phyloP scores from a whole-genome alignment of 257 asterid species.

The Oldenlandia corymbosa region DNA sequence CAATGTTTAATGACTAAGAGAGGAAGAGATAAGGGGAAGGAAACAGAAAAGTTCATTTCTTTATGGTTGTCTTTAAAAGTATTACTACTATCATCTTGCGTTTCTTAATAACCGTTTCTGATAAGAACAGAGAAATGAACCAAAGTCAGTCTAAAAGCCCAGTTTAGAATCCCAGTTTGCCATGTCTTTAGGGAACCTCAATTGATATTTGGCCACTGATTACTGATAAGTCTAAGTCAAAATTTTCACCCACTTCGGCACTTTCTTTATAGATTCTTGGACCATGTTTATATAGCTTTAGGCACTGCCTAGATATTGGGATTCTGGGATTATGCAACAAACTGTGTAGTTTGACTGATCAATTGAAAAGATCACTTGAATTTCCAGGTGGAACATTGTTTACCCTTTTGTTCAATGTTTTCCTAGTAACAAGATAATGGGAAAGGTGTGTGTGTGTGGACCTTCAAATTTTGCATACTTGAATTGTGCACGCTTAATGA shows the following conservation, averaged over 20 bases:
- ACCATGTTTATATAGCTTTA: neutral
- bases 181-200: conserved; percentile 6
- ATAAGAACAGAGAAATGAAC: neutral
- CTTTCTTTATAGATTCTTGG: no score
- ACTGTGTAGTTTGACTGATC: neutral
- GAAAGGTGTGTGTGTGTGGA: neutral
- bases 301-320: neutral
- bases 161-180: conserved; percentile 2
- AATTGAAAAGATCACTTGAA: no score
- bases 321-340: neutral
- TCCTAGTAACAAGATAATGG: no score
- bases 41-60: neutral
- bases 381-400: neutral
- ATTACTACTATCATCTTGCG: no score
- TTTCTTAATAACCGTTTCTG: neutral
- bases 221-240: neutral
- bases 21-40: neutral
- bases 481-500: conserved; percentile 9
- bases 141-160: neutral
- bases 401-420: no score
- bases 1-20: neutral
- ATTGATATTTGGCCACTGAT: conserved; percentile 10
- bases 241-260: neutral
- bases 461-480: neutral
- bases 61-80: conserved; percentile 3